A percentile compares a stretch with the other conserved stretches of the same genome.
Evolutionary conservation across 2,329 filamentous ascomycete genomes (phyloP).

Genomic region (Fusarium sp.): DNA sequence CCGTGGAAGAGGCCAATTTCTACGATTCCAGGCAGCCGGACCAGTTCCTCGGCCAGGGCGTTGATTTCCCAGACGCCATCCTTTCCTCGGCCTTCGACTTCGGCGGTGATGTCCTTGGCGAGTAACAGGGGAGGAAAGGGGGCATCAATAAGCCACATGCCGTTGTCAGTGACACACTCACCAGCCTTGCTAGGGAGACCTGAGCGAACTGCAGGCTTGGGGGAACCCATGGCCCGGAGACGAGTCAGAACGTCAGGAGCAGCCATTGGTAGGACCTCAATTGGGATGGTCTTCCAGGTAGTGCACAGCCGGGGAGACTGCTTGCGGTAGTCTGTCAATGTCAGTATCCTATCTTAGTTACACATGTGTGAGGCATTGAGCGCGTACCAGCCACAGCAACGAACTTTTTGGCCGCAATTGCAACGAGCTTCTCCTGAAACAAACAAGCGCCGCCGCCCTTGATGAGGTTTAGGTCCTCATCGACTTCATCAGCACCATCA

Average conservation of each 20-base stretch:
- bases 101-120: constrained; percentile 64
- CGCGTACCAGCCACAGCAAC: constrained; percentile 84
- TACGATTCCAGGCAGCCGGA: constrained; percentile 87
- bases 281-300: constrained; percentile 88
- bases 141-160: constrained; percentile 89
- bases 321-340: constrained; percentile 84
- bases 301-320: constrained; percentile 81
- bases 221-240: constrained; percentile 81
- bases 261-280: constrained; percentile 92
- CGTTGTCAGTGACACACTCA: constrained; percentile 75
- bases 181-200: constrained; percentile 85
- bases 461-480: constrained; percentile 95
- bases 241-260: constrained; percentile 82
- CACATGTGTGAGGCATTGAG: constrained; percentile 1
- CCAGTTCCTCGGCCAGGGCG: constrained; percentile 80
- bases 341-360: constrained; percentile 19
- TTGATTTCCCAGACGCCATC: constrained; percentile 85
- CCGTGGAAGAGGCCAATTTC: constrained; percentile 95
- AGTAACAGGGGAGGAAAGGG: constrained; percentile 84
- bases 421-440: constrained; percentile 98
- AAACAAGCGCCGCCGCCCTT: constrained; percentile 98
- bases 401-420: constrained; percentile 86
- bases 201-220: constrained; percentile 79
- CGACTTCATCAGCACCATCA: constrained; percentile 97
- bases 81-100: constrained; percentile 66